Evolutionary conservation across 2,329 filamentous ascomycete genomes (phyloP).

Genomic region (Cercospora citrullina): DNA sequence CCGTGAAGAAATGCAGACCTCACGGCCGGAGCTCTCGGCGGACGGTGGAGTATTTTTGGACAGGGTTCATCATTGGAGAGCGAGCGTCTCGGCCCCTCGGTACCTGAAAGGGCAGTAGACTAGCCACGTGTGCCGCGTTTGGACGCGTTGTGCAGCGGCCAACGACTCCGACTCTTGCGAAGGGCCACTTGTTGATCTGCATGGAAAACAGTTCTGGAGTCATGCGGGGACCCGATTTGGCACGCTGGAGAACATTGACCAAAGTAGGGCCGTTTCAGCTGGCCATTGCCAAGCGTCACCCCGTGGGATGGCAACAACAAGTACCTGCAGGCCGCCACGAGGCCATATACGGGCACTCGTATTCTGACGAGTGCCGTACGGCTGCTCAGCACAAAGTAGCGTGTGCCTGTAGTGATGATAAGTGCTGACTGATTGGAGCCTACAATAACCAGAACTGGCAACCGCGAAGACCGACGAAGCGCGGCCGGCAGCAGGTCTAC

Average conservation of each 20-base stretch:
- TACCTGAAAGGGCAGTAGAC: not conserved
- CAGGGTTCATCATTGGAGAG: not conserved
- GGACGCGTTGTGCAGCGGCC: not conserved
- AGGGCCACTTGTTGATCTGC: not conserved
- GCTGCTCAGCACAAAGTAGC: not conserved
- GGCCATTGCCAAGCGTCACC: not conserved
- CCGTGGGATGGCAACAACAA: not conserved
- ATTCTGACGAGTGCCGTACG: not conserved
- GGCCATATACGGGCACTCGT: not conserved
- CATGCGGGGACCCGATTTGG: not conserved
- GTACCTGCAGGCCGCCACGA: not conserved
- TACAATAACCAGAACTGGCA: not conserved
- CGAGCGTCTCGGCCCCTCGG: not conserved
- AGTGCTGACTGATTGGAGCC: not conserved
- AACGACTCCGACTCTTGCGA: not conserved
- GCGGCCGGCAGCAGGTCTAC: not conserved
- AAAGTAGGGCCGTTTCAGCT: not conserved
- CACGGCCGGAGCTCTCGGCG: not conserved
- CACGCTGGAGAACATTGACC: not conserved
- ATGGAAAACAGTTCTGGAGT: not conserved
- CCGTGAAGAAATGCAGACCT: not conserved
- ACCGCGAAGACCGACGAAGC: not conserved
- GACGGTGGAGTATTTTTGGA: not conserved
- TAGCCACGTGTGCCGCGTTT: not conserved
- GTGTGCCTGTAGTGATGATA: not conserved